A percentile compares a stretch with the other conserved stretches of the same genome.
Conservation (phyloP, 2,329 filamentous ascomycete species). For the Botrytis paeoniae region DNA sequence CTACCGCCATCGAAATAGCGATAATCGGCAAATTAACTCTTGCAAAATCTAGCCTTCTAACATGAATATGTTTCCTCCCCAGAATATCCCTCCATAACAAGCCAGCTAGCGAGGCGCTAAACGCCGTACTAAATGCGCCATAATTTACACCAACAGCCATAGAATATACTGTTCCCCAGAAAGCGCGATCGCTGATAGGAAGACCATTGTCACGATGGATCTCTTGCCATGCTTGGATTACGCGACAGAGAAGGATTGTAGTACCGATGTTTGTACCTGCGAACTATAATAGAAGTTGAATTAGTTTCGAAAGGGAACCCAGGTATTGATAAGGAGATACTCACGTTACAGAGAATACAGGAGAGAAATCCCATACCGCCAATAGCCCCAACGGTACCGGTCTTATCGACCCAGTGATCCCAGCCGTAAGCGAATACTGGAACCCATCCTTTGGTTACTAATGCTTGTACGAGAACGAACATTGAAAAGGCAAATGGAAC, state of each 20-base stretch:
- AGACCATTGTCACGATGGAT: slow-evolving; percentile 51
- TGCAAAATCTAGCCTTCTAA: slow-evolving; percentile 63
- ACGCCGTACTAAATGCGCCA: slow-evolving; percentile 69
- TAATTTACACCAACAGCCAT: slow-evolving; percentile 76
- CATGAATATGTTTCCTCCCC: slow-evolving; percentile 62
- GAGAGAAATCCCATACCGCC: slow-evolving; percentile 73
- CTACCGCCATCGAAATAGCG: slow-evolving; percentile 63
- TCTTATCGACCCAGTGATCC: slow-evolving; percentile 69
- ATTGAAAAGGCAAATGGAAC: slow-evolving; percentile 71
- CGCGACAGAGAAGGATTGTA: slow-evolving; percentile 67
- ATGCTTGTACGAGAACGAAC: slow-evolving; percentile 70
- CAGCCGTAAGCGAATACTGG: slow-evolving; percentile 70
- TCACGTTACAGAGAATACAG: slow-evolving; percentile 68
- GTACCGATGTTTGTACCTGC: slow-evolving; percentile 76
- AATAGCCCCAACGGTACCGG: slow-evolving; percentile 64
- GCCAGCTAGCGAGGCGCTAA: slow-evolving; percentile 69
- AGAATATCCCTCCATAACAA: slow-evolving; percentile 72
- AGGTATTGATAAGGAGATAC: slow-evolving; percentile 36
- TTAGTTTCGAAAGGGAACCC: slow-evolving; percentile 20
- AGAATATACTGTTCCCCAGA: slow-evolving; percentile 71
- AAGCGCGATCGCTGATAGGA: slow-evolving; percentile 60
- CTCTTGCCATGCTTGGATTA: slow-evolving; percentile 65
- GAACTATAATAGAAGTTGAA: slow-evolving; percentile 49
- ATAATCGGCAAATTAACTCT: slow-evolving; percentile 69
- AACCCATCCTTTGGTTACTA: slow-evolving; percentile 74